Base-by-base conservation (phyloP, 148 eudicot species). In the Hydrangea macrophylla region DNA sequence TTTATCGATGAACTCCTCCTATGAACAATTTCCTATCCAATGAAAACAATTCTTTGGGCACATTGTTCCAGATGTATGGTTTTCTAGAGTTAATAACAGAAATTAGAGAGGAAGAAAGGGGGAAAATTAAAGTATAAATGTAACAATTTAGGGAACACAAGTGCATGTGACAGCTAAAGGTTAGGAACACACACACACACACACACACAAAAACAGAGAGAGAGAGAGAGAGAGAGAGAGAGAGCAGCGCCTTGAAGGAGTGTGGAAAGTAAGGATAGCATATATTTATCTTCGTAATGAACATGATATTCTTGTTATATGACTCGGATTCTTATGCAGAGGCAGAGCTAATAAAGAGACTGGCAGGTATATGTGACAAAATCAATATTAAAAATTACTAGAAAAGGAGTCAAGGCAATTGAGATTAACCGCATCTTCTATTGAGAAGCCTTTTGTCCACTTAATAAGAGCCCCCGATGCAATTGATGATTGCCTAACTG, bases 381-480 rank as follows among this genome's bases (percentile, higher is more conserved):
- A 40, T 11, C 17, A 62, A 27, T 26, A 39, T 7, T 31, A 25
- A 58, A 69, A 5, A n/a, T 15, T n/a, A 30, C 44, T 10, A 3
- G 51, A 42, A 53, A 24, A 65, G 22, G 35, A 59, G 74, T 31
- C 48, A 60, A 55, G 55, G 55, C 24, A 54, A 74, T 53, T 66
- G 71, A 63, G 44, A 76, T 71, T 84, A 65, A 95, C 99, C 67
- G 90, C 70, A 53, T 91, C 96, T 65, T 82, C 86, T 48, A 95
- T 89, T 24, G 75, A 73, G 79, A 95, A 95, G 61, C 96, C 99
- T 71, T 95, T 95, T 35, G 99, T 91, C 99, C 99, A 95, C 64
- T 85, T 85, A 35, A 95, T 89, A 60, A 95, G 88, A 64, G 78
- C 71, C 45, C 99, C 99, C 12, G 96, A 78, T 30, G 86, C 78